phyloP scores from a whole-genome alignment of 495 filamentous ascomycete species.

The Penicillium canariense region DNA sequence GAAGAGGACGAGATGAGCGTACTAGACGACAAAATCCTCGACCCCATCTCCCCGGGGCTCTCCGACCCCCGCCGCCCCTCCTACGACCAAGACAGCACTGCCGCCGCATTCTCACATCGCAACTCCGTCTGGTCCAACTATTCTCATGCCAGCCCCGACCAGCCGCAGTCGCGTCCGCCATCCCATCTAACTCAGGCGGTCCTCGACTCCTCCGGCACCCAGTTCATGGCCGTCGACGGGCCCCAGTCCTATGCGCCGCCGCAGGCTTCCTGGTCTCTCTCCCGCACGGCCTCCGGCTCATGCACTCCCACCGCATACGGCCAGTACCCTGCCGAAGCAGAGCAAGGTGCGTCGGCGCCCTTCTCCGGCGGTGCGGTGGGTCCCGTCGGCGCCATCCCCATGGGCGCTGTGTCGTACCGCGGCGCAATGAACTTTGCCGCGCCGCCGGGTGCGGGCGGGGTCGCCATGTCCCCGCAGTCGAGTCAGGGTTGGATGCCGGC shows the following conservation, averaged over 20 bases:
- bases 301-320: conserved; percentile 65
- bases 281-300: conserved; percentile 49
- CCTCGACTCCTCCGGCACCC: conserved; percentile 41
- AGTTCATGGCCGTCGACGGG: conserved; percentile 59
- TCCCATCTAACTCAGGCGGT: conserved; percentile 39
- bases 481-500: conserved; percentile 62
- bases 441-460: conserved; percentile 42
- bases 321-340: conserved; percentile 61
- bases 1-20: conserved; percentile 81
- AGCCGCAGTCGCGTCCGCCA: conserved; percentile 40
- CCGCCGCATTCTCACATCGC: conserved; percentile 71
- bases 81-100: conserved; percentile 63
- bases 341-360: conserved; percentile 49
- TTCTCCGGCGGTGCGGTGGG: conserved; percentile 53
- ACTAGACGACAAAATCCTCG: conserved; percentile 82
- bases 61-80: conserved; percentile 66
- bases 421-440: conserved; percentile 35
- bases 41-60: conserved; percentile 66
- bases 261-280: conserved; percentile 47
- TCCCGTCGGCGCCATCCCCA: conserved; percentile 45
- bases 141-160: conserved; percentile 47
- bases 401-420: conserved; percentile 46
- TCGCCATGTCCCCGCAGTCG: conserved; percentile 60
- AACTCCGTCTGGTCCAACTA: conserved; percentile 75
- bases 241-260: conserved; percentile 40